Evolutionary conservation across 163 green algal genomes (phyloP).

Genomic region (Chloromonas sp.): DNA sequence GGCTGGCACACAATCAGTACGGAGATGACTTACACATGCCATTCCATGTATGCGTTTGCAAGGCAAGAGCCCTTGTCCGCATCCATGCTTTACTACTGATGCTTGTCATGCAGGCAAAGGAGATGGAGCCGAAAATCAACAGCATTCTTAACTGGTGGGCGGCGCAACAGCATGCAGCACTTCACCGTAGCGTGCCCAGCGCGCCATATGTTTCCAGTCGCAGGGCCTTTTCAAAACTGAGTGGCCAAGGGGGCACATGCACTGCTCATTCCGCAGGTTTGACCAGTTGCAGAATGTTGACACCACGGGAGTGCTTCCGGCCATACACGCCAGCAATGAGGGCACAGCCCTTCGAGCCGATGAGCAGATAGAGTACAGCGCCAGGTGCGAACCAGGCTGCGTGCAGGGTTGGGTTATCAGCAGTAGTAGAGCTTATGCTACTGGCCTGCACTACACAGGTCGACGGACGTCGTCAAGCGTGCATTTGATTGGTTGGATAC

Average conservation of each 20-base stretch:
- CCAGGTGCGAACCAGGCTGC: constrained; percentile 4
- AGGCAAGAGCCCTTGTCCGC: too few species aligned
- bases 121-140: constrained; percentile 67
- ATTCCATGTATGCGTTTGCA: too few species aligned
- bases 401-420: constrained; percentile 1
- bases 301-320: constrained; percentile 52
- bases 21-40: too few species aligned
- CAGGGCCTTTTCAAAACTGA: background rate
- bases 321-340: constrained; percentile 43
- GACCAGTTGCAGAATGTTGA: constrained; percentile 67
- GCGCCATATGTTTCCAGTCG: background rate
- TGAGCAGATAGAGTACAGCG: constrained; percentile 5
- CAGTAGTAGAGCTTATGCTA: background rate
- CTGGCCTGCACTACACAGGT: background rate
- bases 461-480: background rate
- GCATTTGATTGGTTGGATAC: background rate
- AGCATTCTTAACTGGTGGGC: constrained; percentile 70
- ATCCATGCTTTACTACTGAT: too few species aligned
- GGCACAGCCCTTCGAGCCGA: constrained; percentile 52
- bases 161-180: background rate
- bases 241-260: too few species aligned
- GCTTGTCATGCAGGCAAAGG: constrained; percentile 43
- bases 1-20: too few species aligned
- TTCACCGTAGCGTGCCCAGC: background rate
- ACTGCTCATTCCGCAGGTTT: constrained; percentile 50